Percentiles rank a stretch among this genome's conserved stretches.
Conservation (phyloP, 768 basidiomycete species). For the Boletus sp. region DNA sequence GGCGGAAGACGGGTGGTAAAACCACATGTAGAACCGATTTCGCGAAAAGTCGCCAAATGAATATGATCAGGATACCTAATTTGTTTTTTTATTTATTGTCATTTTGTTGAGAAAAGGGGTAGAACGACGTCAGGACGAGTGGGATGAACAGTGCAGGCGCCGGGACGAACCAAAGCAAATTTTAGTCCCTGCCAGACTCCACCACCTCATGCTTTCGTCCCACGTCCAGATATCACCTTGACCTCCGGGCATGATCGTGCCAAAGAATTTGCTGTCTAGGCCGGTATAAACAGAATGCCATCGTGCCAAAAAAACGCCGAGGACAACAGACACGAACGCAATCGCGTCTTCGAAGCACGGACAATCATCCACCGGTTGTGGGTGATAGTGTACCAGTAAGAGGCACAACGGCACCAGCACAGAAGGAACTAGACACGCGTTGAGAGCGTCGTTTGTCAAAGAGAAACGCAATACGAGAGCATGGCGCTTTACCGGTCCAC, state of each 20-base stretch:
- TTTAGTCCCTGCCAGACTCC: constrained; percentile 37
- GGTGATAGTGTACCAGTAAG: constrained; percentile 81
- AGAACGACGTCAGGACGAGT: not conserved
- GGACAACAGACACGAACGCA: constrained; percentile 80
- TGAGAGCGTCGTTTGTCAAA: constrained; percentile 1
- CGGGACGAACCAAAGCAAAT: constrained; percentile 37
- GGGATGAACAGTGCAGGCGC: not conserved
- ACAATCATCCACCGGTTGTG: constrained; percentile 93
- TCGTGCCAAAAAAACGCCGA: constrained; percentile 65
- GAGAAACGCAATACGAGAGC: constrained; percentile 19
- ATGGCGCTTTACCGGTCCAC: constrained; percentile 31
- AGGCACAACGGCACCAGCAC: constrained; percentile 61
- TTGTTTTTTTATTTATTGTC: too few species aligned
- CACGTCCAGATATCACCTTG: constrained; percentile 39
- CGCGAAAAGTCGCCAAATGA: constrained; percentile 83
- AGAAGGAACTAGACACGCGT: constrained; percentile 46
- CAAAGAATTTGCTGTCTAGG: constrained; percentile 34
- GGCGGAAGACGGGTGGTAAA: constrained; percentile 83
- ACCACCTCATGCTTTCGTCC: constrained; percentile 36
- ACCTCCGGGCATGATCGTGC: constrained; percentile 53
- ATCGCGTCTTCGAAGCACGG: constrained; percentile 99
- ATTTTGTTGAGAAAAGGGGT: not conserved
- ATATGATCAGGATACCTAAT: constrained; percentile 75
- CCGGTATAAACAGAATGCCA: constrained; percentile 56
- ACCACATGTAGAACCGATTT: constrained; percentile 71